These are phyloP conservation scores for Coccomyxa subellipsoidea DNA, from an alignment of 163 green algal species.

Conservation along the genomic window DNA sequence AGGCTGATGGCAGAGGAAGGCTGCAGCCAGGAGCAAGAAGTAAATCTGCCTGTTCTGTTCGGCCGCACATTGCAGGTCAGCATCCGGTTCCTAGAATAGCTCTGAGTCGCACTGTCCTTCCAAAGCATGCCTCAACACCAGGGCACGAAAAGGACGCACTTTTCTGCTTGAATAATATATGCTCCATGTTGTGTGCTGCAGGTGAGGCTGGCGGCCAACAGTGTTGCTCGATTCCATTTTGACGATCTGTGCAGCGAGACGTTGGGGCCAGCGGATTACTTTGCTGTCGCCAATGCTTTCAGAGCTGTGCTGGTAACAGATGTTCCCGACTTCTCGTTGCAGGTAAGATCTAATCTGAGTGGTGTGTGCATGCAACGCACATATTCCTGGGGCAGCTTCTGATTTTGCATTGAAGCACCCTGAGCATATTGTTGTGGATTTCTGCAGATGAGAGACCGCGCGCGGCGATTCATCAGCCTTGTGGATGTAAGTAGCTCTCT, in stretches of 20 bases:
- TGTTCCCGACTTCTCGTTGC: neutral
- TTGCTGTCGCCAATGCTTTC: neutral
- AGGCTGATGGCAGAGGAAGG: neutral
- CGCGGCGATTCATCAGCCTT: slow-evolving; percentile 1
- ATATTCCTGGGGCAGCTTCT: no score
- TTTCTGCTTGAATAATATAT: neutral
- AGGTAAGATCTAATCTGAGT: neutral
- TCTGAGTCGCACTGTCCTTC: no score
- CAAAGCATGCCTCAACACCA: no score
- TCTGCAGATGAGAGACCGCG: neutral
- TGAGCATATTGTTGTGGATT: neutral
- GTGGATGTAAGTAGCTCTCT: neutral
- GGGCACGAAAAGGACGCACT: no score
- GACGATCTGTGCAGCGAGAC: neutral
- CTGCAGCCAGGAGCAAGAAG: neutral
- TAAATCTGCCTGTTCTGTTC: neutral
- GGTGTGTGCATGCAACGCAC: no score
- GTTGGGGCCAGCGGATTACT: neutral
- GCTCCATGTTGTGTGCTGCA: neutral
- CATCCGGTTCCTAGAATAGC: no score
- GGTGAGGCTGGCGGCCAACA: neutral
- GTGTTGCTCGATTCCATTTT: neutral
- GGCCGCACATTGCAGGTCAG: neutral
- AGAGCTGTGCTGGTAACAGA: neutral
- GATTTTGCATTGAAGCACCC: no score